phyloP scores from a whole-genome alignment of 2,329 filamentous ascomycete genomes.

The Aspergillus aculeatinus region DNA sequence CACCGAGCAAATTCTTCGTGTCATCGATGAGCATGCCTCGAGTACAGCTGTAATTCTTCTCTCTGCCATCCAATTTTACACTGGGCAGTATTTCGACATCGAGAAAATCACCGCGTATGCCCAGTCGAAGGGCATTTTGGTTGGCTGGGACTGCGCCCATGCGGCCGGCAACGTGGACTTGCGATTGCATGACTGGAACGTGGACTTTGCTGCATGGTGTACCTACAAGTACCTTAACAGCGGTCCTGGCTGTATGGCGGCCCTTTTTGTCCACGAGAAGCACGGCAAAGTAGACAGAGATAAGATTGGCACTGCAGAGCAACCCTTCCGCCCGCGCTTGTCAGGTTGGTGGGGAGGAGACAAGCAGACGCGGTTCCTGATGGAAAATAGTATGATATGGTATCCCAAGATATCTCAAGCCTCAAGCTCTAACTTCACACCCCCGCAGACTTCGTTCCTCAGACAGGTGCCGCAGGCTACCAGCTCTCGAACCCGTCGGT shows the following conservation, averaged over 20 bases:
- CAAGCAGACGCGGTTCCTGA: conserved; percentile 73
- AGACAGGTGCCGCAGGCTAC: conserved; percentile 74
- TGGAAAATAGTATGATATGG: conserved; percentile 62
- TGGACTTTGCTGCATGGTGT: conserved; percentile 91
- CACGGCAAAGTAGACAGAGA: conserved; percentile 55
- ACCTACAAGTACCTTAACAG: conserved; percentile 93
- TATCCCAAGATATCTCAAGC: background rate
- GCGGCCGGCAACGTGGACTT: conserved; percentile 81
- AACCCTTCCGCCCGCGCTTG: conserved; percentile 64
- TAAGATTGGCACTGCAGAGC: conserved; percentile 37
- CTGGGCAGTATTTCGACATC: conserved; percentile 85
- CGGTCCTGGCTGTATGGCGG: conserved; percentile 78
- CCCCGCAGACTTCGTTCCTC: conserved; percentile 64
- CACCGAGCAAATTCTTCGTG: conserved; percentile 68
- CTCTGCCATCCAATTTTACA: conserved; percentile 89
- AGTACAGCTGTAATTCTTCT: conserved; percentile 75
- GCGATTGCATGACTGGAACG: conserved; percentile 79
- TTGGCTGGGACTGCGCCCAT: conserved; percentile 88
- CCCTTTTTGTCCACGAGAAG: conserved; percentile 74
- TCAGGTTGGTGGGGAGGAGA: conserved; percentile 87
- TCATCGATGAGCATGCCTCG: conserved; percentile 72
- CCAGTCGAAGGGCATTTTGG: conserved; percentile 65
- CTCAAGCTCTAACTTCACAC: background rate
- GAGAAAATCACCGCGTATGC: conserved; percentile 74
- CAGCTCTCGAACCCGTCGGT: conserved; percentile 83